Base-by-base conservation (phyloP, 257 asterid species). In the Nicotiana paniculata region DNA sequence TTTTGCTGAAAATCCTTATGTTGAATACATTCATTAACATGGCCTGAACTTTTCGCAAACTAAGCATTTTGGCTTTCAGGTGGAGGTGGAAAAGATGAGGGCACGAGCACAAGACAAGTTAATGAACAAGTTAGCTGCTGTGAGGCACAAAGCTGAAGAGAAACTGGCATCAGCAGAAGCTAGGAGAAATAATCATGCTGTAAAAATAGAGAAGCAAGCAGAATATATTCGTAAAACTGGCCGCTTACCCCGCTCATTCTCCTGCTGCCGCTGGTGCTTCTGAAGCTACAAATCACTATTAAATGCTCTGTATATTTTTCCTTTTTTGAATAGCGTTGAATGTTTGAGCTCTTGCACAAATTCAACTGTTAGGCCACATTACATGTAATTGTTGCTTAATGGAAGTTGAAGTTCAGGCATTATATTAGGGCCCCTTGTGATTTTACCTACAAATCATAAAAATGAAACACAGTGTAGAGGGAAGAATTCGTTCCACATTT, bases 181-280 rank as follows among this genome's bases (percentile, higher is more conserved):
- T 9, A 85, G 82, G 61, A 83, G 83, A 62, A 85, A 81, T 43
- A n/a, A 75, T 18, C 65, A 46, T 32, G 85, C 85, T 33, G 85
- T 81, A 77, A 87, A 83, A 83, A 70, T 77, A 33, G 90, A 85
- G 59, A 79, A 81, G 67, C 82, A 85, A 55, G 85, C 86, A 61
- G 90, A 87, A 69, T 68, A 83, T 83, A 87, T 87, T 62, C 90
- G 86, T 32, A 85, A 26, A 81, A 87, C 86, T 67, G 88, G 90
- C n/a, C 88, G 75, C 18, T 5, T 85, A 43, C 90, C 90, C 0
- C 51, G 55, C 54, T 84, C 88, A 30, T 84, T 83, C 62, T 77
- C 83, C 5, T 85, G 84, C 81, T 87, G 85, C 46, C 39, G 81
- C 43, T 87, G 87, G 87, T 86, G 89, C 83, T 57, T 24, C 68